phyloP scores from a whole-genome alignment of 2,329 filamentous ascomycete species.

The Fusarium xylarioides region DNA sequence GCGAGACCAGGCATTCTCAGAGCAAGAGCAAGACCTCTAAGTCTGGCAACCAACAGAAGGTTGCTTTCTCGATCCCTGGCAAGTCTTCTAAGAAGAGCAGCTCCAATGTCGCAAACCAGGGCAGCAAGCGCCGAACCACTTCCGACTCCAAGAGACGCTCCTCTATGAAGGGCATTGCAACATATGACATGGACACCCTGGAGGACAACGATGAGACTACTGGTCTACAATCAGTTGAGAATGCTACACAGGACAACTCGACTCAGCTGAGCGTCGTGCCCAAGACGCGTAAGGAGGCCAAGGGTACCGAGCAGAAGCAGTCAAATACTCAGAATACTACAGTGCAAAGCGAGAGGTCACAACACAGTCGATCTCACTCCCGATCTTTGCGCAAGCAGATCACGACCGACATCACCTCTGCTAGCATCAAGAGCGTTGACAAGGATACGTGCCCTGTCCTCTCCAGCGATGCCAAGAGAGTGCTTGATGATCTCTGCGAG shows the following conservation, averaged over 20 bases:
- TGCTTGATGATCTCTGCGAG: slow-evolving; percentile 63
- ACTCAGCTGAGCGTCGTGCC: slow-evolving; percentile 46
- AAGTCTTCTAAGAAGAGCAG: slow-evolving; percentile 43
- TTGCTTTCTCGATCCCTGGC: slow-evolving; percentile 54
- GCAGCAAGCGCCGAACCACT: slow-evolving; percentile 53
- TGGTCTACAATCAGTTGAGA: slow-evolving; percentile 47
- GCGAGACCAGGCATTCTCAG: slow-evolving; percentile 42
- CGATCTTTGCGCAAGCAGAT: slow-evolving; percentile 41
- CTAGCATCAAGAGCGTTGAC: slow-evolving; percentile 39
- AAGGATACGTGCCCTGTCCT: slow-evolving; percentile 55
- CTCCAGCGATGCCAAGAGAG: slow-evolving; percentile 60
- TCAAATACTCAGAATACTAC: slow-evolving; percentile 32
- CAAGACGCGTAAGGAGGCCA: slow-evolving; percentile 36
- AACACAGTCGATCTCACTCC: slow-evolving; percentile 40
- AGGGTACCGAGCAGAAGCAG: slow-evolving; percentile 29
- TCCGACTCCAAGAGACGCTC: slow-evolving; percentile 36
- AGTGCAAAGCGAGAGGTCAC: slow-evolving; percentile 39
- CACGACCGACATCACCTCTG: slow-evolving; percentile 36
- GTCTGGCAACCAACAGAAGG: slow-evolving; percentile 46
- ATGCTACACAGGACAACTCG: slow-evolving; percentile 48
- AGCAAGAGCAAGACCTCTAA: slow-evolving; percentile 43
- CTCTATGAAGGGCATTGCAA: slow-evolving; percentile 33
- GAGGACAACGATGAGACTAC: slow-evolving; percentile 50
- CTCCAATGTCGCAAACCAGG: slow-evolving; percentile 52
- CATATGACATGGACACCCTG: slow-evolving; percentile 40